A percentile compares a stretch with the other conserved stretches of the same genome.
These are phyloP conservation scores for Plasmodium gallinaceum DNA, from an alignment of 169 alveolate genomes.

Conservation along the genomic window DNA sequence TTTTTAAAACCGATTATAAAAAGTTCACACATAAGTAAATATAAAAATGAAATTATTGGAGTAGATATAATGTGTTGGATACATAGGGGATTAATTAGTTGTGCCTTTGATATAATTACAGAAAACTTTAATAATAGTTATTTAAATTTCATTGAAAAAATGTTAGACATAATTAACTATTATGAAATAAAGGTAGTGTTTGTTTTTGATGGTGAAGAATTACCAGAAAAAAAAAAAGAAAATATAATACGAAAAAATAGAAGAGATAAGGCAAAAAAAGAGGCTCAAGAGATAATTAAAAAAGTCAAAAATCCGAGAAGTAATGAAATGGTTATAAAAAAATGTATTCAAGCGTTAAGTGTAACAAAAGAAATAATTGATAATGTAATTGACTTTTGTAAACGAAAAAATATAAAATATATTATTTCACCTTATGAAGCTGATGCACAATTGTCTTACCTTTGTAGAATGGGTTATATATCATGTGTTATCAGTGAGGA, in stretches of 20 bases:
- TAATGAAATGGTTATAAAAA: conserved; percentile 79
- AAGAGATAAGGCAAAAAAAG: conserved; percentile 84
- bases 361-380: conserved; percentile 84
- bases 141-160: conserved; percentile 55
- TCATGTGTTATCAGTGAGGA: conserved; percentile 94
- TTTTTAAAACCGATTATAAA: conserved; percentile 82
- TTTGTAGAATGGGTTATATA: conserved; percentile 92
- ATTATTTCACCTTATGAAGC: conserved; percentile 99
- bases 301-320: conserved; percentile 61
- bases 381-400: conserved; percentile 80
- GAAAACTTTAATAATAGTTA: conserved; percentile 36
- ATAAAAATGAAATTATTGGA: conserved; percentile 82
- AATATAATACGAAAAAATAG: conserved; percentile 81
- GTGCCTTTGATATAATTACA: conserved; percentile 80
- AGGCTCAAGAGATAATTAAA: conserved; percentile 82
- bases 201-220: conserved; percentile 88
- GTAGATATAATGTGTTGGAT: conserved; percentile 91
- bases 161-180: conserved; percentile 26
- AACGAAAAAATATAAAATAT: conserved; percentile 86
- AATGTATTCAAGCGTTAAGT: conserved; percentile 86
- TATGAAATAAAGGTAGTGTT: conserved; percentile 64
- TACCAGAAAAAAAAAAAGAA: conserved; percentile 87
- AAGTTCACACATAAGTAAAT: conserved; percentile 79
- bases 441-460: conserved; percentile 97
- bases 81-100: conserved; percentile 85